phyloP scores from a whole-genome alignment of 176 grass and related monocot genomes.

The Musa beccarii region DNA sequence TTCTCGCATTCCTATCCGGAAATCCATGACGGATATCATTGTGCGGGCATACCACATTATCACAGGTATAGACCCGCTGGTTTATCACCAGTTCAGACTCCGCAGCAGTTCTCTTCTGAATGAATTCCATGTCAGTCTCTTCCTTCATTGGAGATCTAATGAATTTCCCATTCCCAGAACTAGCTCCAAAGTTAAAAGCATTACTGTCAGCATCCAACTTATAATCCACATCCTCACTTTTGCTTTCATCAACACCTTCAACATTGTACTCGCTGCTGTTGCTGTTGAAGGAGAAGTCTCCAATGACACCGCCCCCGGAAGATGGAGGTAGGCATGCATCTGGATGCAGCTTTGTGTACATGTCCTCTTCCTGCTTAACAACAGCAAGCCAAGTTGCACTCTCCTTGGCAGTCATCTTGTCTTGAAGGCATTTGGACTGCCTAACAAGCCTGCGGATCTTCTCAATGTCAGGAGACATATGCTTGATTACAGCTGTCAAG shows the following conservation, averaged over 20 bases:
- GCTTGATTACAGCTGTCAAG: constrained; percentile 83
- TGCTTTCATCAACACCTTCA: constrained; percentile 28
- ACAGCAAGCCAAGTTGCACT: constrained; percentile 73
- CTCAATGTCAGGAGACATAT: constrained; percentile 78
- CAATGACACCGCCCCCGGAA: constrained; percentile 1
- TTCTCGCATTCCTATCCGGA: not conserved
- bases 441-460: constrained; percentile 77
- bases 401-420: constrained; percentile 96
- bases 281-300: constrained; percentile 33
- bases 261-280: constrained; percentile 58
- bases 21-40: not conserved
- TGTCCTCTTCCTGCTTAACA: constrained; percentile 74
- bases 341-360: constrained; percentile 44
- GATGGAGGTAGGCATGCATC: constrained; percentile 22
- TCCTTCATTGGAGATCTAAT: constrained; percentile 41
- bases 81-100: constrained; percentile 30
- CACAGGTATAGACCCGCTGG: constrained; percentile 9
- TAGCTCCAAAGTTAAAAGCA: constrained; percentile 16
- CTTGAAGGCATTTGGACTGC: constrained; percentile 87
- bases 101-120: constrained; percentile 36
- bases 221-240: constrained; percentile 25
- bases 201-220: constrained; percentile 6
- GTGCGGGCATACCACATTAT: not conserved
- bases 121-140: constrained; percentile 35
- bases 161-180: constrained; percentile 6